A percentile compares a stretch with the other conserved stretches of the same genome.
Evolutionary conservation across 805 yeast species (phyloP).

Genomic region (Spathaspora boniae): DNA sequence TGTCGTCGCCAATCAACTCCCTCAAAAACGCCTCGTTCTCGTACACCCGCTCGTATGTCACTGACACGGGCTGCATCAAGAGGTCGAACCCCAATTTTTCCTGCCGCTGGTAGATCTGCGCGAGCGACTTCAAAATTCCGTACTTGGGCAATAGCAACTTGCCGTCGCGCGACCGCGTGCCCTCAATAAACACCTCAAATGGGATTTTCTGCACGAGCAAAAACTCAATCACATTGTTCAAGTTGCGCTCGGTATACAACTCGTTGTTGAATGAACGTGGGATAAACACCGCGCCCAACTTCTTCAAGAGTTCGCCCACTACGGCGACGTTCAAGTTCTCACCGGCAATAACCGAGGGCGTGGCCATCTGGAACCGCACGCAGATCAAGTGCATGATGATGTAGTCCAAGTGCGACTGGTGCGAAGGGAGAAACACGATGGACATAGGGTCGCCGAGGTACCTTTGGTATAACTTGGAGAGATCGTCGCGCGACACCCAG

Average conservation of each 20-base stretch:
- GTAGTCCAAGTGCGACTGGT: constrained; percentile 61
- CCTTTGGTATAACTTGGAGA: constrained; percentile 24
- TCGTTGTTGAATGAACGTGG: constrained; percentile 46
- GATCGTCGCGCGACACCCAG: constrained; percentile 33
- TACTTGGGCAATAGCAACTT: constrained; percentile 59
- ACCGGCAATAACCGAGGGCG: constrained; percentile 63
- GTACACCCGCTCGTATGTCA: constrained; percentile 58
- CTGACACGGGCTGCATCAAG: constrained; percentile 50
- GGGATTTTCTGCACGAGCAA: constrained; percentile 45
- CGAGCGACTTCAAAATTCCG: constrained; percentile 54
- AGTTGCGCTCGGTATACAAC: constrained; percentile 45
- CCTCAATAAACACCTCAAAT: constrained; percentile 61
- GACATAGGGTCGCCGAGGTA: constrained; percentile 41
- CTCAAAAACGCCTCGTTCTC: constrained; percentile 53
- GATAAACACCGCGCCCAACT: constrained; percentile 55
- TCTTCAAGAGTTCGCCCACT: constrained; percentile 47
- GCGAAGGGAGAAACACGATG: constrained; percentile 53
- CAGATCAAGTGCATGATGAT: constrained; percentile 53
- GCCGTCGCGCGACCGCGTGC: constrained; percentile 67
- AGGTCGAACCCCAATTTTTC: constrained; percentile 25
- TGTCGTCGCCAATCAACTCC: constrained; percentile 56
- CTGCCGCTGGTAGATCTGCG: constrained; percentile 45
- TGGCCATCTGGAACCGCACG: constrained; percentile 49
- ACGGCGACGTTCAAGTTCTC: constrained; percentile 60
- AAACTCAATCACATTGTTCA: constrained; percentile 46